phyloP scores from a whole-genome alignment of 768 basidiomycete species.

The Lanmaoa pseudosensibilis region DNA sequence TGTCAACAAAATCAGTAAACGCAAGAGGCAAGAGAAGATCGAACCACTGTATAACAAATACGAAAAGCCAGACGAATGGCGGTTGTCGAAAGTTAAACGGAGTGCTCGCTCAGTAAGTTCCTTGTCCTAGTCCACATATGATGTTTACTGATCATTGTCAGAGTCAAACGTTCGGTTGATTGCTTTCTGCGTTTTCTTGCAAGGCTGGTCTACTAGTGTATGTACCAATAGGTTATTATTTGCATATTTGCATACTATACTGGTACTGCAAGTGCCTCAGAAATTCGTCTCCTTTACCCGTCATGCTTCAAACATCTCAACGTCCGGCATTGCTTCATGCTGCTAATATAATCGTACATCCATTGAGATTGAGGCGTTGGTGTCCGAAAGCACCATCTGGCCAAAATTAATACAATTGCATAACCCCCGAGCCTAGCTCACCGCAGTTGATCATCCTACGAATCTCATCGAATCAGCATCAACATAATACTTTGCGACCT shows the following conservation, averaged over 20 bases:
- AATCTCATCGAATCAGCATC: slow-evolving; percentile 79
- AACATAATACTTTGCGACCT: slow-evolving; percentile 80
- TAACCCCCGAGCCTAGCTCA: neutral
- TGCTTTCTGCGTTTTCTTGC: neutral
- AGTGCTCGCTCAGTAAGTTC: slow-evolving; percentile 74
- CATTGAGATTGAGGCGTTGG: neutral
- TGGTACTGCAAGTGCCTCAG: neutral
- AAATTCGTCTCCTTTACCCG: neutral
- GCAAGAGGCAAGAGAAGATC: slow-evolving; percentile 95
- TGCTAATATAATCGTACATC: neutral
- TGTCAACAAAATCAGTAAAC: slow-evolving; percentile 94
- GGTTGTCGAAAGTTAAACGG: slow-evolving; percentile 87
- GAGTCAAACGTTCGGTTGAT: slow-evolving; percentile 90
- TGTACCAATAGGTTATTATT: slow-evolving; percentile 14
- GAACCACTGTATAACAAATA: slow-evolving; percentile 95
- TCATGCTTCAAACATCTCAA: neutral
- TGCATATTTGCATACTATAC: slow-evolving; percentile 4
- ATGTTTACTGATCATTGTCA: slow-evolving; percentile 30
- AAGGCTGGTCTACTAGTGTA: slow-evolving; percentile 3
- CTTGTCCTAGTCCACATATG: slow-evolving; percentile 17
- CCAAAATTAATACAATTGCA: neutral
- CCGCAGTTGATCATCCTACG: slow-evolving; percentile 54
- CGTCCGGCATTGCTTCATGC: neutral
- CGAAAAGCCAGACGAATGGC: slow-evolving; percentile 94
- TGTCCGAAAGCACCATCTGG: neutral